These are phyloP conservation scores for Colletotrichum sp. DNA, from an alignment of 2,329 filamentous ascomycete genomes.

Conservation along the genomic window DNA sequence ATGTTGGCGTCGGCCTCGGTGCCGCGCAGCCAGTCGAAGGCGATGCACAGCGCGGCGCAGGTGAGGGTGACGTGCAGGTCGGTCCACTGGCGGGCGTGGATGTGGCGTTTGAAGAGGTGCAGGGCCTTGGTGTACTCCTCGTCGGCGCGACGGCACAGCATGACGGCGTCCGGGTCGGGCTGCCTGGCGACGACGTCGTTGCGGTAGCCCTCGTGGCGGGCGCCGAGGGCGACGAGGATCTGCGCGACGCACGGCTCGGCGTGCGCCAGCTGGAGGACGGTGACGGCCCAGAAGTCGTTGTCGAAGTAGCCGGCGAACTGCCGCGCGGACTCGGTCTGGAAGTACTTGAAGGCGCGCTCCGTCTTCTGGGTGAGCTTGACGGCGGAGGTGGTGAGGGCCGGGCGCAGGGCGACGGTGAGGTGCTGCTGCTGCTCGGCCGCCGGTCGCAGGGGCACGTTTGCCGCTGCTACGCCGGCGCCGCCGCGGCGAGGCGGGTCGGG, in stretches of 20 bases:
- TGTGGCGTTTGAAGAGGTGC: background rate
- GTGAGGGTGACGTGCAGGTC: constrained; percentile 12
- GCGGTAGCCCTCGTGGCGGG: background rate
- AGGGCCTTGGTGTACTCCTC: background rate
- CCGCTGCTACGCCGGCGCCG: background rate
- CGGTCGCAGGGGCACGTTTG: background rate
- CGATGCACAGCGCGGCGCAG: constrained; percentile 4
- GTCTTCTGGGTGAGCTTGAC: background rate
- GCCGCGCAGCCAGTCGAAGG: constrained; percentile 14
- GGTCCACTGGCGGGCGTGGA: background rate
- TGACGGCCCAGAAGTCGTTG: constrained; percentile 4
- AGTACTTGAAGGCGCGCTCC: background rate
- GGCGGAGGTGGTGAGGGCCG: background rate
- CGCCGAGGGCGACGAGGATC: constrained; percentile 11
- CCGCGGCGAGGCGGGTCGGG: background rate
- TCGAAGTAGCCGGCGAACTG: background rate
- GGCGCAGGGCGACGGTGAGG: background rate
- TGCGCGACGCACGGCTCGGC: constrained; percentile 4
- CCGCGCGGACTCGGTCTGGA: background rate
- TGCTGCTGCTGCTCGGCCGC: background rate
- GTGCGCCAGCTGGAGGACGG: background rate
- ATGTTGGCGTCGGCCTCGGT: background rate
- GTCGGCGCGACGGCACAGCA: background rate
- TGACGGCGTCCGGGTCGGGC: background rate
- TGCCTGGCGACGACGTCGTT: background rate